Percentiles rank a stretch among this genome's conserved stretches.
Evolutionary conservation across 2,329 filamentous ascomycete genomes (phyloP).

Genomic region (Colletotrichum paranaense): DNA sequence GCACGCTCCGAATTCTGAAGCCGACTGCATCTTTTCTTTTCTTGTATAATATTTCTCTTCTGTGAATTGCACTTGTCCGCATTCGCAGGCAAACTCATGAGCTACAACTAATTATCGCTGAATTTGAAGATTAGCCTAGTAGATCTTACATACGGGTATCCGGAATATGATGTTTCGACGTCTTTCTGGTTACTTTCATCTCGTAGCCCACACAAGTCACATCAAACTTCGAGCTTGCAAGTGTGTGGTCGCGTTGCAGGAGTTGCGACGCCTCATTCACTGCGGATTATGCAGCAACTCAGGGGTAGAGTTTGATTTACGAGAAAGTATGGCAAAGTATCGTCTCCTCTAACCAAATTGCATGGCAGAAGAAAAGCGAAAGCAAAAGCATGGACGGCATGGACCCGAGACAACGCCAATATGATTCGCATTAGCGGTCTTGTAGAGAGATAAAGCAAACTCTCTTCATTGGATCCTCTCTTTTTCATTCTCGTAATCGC

Average conservation of each 20-base stretch:
- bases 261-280: not conserved
- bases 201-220: not conserved
- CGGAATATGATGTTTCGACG: too few species aligned
- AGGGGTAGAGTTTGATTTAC: not conserved
- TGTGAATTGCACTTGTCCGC: too few species aligned
- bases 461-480: slow-evolving; percentile 21
- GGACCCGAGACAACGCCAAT: slow-evolving; percentile 6
- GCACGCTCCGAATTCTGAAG: too few species aligned
- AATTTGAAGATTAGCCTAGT: too few species aligned
- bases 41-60: not conserved
- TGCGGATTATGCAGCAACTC: not conserved
- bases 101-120: too few species aligned
- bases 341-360: not conserved
- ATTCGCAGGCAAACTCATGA: too few species aligned
- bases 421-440: slow-evolving; percentile 15
- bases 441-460: slow-evolving; percentile 25
- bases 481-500: slow-evolving; percentile 23
- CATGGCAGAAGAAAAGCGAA: not conserved
- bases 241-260: not conserved
- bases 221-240: not conserved
- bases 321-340: slow-evolving; percentile 12
- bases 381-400: not conserved
- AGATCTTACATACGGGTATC: too few species aligned
- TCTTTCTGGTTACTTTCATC: too few species aligned
- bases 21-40: not conserved